phyloP scores from a whole-genome alignment of 1,139 yeast genomes.

The Barnettozyma hawaiiensis region DNA sequence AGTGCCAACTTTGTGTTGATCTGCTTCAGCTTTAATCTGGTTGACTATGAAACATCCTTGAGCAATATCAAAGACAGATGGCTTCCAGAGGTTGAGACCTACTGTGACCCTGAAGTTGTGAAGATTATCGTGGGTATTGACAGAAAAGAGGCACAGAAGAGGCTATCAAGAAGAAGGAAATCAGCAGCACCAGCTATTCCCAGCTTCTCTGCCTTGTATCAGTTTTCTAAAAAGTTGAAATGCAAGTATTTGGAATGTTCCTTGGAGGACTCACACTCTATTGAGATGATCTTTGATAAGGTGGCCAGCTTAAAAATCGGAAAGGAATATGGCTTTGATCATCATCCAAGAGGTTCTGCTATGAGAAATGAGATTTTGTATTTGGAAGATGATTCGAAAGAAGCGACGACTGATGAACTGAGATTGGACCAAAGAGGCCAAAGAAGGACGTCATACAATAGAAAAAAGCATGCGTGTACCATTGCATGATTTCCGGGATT shows the following conservation, averaged over 20 bases:
- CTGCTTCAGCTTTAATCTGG: conserved; percentile 44
- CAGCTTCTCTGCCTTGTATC: conserved; percentile 14
- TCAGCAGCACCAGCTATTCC: conserved; percentile 8
- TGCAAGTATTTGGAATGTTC: conserved; percentile 23
- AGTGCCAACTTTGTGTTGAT: conserved; percentile 65
- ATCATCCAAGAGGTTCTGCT: neutral
- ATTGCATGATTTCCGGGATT: conserved; percentile 8
- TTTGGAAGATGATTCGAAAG: neutral
- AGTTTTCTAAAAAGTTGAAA: conserved; percentile 12
- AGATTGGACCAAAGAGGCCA: neutral
- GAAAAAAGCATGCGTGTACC: conserved; percentile 1
- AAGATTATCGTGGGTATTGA: conserved; percentile 24
- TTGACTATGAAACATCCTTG: conserved; percentile 48
- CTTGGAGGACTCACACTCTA: conserved; percentile 15
- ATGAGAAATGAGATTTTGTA: neutral
- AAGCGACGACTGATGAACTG: neutral
- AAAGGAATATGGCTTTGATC: conserved; percentile 2
- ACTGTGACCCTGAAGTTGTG: conserved; percentile 19
- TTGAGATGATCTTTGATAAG: conserved; percentile 16
- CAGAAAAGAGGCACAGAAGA: conserved; percentile 16
- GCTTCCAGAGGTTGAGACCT: conserved; percentile 25
- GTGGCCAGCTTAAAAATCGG: conserved; percentile 14
- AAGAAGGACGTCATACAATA: conserved; percentile 9
- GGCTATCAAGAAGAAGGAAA: neutral
- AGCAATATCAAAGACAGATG: conserved; percentile 37